A percentile compares a stretch with the other conserved stretches of the same genome.
phyloP scores from a whole-genome alignment of 2,329 filamentous ascomycete species.

The Cryoendolithus antarcticus region DNA sequence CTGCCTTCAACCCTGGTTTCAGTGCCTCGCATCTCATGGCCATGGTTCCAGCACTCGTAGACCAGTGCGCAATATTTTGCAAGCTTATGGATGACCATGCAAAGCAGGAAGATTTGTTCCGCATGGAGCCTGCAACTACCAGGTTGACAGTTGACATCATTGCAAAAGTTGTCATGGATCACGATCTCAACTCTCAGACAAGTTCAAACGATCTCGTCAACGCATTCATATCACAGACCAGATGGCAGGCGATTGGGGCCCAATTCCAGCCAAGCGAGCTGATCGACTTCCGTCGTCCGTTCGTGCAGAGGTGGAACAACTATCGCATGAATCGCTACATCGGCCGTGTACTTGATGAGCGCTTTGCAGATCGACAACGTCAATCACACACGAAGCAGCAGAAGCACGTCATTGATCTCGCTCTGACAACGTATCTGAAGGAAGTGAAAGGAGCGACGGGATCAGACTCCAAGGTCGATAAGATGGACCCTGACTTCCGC shows the following conservation, averaged over 20 bases:
- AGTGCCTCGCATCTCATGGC: constrained; percentile 26
- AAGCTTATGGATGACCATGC: constrained; percentile 25
- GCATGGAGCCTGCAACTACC: constrained; percentile 28
- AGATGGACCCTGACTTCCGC: constrained; percentile 26
- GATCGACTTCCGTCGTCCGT: constrained; percentile 24
- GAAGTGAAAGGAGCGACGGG: constrained; percentile 18
- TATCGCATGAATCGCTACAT: constrained; percentile 25
- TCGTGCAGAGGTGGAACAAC: constrained; percentile 24
- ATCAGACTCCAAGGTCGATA: constrained; percentile 13
- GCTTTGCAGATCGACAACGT: constrained; percentile 23
- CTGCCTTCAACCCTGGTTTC: constrained; percentile 33
- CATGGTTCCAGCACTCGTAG: constrained; percentile 26
- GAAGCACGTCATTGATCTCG: constrained; percentile 25
- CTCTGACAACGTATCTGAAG: constrained; percentile 26
- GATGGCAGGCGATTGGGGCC: constrained; percentile 22
- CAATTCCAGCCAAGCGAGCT: constrained; percentile 25
- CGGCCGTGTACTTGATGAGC: constrained; percentile 23
- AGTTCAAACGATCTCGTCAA: constrained; percentile 24
- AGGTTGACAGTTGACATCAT: constrained; percentile 32
- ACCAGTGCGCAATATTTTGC: constrained; percentile 22
- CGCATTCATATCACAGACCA: constrained; percentile 24
- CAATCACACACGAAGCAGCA: not conserved
- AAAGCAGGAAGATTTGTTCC: constrained; percentile 24
- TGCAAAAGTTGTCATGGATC: constrained; percentile 27
- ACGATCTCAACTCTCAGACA: constrained; percentile 26